Conservation (phyloP, 2,329 filamentous ascomycete genomes). For the Aureobasidium pullulans region DNA sequence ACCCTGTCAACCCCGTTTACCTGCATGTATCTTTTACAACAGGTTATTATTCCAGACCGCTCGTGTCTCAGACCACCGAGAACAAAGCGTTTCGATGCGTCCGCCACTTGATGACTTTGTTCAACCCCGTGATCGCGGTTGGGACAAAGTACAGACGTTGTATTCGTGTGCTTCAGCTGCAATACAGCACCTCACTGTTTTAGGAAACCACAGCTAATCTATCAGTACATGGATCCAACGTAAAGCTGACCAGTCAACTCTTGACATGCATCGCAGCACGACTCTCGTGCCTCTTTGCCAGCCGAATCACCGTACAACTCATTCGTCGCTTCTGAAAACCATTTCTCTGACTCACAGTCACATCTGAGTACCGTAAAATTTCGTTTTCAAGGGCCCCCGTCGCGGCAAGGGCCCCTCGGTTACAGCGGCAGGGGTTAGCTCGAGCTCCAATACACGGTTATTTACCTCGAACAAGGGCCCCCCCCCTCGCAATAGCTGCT, state of each 20-base stretch:
- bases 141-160: background rate
- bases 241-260: background rate
- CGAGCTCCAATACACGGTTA: too few relatives aligned
- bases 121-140: background rate
- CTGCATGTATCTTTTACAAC: background rate
- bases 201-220: background rate
- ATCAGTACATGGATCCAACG: background rate
- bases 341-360: background rate
- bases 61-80: background rate
- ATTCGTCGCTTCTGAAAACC: background rate
- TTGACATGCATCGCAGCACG: background rate
- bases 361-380: too few relatives aligned
- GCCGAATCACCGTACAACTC: background rate
- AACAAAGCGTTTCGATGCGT: background rate
- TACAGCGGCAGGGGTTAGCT: too few relatives aligned
- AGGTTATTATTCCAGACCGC: background rate
- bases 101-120: background rate
- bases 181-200: background rate
- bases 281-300: constrained; percentile 4
- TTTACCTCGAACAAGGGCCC: too few relatives aligned
- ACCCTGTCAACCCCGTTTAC: background rate
- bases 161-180: background rate
- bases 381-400: too few relatives aligned
- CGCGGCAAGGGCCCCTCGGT: too few relatives aligned
- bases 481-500: too few relatives aligned